Evolutionary conservation across 208 protist genomes (phyloP).

Genomic region (Novymonas esmeraldas): DNA sequence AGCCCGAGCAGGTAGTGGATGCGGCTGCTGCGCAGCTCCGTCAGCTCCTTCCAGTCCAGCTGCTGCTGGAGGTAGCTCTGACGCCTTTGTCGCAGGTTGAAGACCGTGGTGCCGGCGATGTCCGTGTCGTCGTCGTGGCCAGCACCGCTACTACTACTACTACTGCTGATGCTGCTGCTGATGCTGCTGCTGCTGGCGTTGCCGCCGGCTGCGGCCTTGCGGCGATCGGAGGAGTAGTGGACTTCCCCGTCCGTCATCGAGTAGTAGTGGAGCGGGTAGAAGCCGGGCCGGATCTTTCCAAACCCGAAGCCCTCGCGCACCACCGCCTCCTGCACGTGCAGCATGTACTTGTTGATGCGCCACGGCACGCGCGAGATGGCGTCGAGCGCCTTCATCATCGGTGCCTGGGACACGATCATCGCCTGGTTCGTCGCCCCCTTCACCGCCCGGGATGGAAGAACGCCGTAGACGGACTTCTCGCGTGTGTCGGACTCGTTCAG

Average conservation of each 20-base stretch:
- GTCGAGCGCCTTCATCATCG: slow-evolving; percentile 92
- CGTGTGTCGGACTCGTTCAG: slow-evolving; percentile 88
- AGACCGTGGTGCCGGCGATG: slow-evolving; percentile 38
- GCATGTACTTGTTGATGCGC: slow-evolving; percentile 93
- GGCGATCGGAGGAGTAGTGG: slow-evolving; percentile 38
- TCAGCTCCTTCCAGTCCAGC: slow-evolving; percentile 83
- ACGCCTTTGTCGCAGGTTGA: slow-evolving; percentile 66
- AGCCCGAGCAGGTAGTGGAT: slow-evolving; percentile 91
- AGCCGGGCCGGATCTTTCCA: slow-evolving; percentile 87
- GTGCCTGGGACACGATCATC: slow-evolving; percentile 91
- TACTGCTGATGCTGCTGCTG: too few relatives aligned
- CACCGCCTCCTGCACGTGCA: slow-evolving; percentile 93
- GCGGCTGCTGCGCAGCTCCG: slow-evolving; percentile 83
- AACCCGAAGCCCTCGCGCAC: slow-evolving; percentile 93
- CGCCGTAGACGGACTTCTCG: slow-evolving; percentile 91
- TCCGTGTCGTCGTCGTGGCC: slow-evolving; percentile 38
- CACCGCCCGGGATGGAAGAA: slow-evolving; percentile 88
- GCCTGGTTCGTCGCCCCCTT: slow-evolving; percentile 89
- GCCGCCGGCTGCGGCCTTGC: too few relatives aligned
- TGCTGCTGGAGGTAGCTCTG: slow-evolving; percentile 72
- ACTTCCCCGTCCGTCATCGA: slow-evolving; percentile 67
- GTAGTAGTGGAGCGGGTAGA: slow-evolving; percentile 90
- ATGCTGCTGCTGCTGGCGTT: too few relatives aligned
- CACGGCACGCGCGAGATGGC: slow-evolving; percentile 91
- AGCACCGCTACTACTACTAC: too few relatives aligned